A percentile compares a stretch with the other conserved stretches of the same genome.
phyloP scores from a whole-genome alignment of 352 stramenopile genomes.

The Pythium dissotocum region DNA sequence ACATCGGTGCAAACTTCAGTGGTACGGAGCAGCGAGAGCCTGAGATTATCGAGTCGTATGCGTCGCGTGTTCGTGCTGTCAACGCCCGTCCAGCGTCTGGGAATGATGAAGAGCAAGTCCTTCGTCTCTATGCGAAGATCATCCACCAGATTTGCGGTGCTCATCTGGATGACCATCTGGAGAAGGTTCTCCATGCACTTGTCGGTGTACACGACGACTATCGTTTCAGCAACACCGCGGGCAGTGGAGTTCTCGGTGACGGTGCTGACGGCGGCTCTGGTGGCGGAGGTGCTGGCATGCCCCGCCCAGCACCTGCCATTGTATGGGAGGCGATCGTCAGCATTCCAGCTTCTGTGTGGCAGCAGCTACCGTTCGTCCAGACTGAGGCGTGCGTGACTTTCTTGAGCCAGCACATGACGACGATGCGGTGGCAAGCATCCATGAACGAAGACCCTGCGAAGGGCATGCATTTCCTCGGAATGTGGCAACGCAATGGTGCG shows the following conservation, averaged over 20 bases:
- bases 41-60: not conserved
- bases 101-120: constrained; percentile 41
- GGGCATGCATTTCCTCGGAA: constrained; percentile 15
- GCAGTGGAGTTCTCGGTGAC: not conserved
- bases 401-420: constrained; percentile 33
- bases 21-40: not conserved
- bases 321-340: constrained; percentile 57
- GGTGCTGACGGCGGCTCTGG: constrained; percentile 8
- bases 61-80: not conserved
- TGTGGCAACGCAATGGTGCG: constrained; percentile 68
- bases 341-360: constrained; percentile 25
- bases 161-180: constrained; percentile 77
- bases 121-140: constrained; percentile 74
- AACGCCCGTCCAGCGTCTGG: not conserved
- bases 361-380: constrained; percentile 31
- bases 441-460: constrained; percentile 17
- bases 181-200: constrained; percentile 79
- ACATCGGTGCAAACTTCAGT: constrained; percentile 46
- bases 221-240: constrained; percentile 49
- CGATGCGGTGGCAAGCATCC: constrained; percentile 28
- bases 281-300: constrained; percentile 28
- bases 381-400: constrained; percentile 30
- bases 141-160: constrained; percentile 63
- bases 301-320: constrained; percentile 56
- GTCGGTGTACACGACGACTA: constrained; percentile 85